Conservation (phyloP, 306 rosid genomes). For the Vigna hirtella region DNA sequence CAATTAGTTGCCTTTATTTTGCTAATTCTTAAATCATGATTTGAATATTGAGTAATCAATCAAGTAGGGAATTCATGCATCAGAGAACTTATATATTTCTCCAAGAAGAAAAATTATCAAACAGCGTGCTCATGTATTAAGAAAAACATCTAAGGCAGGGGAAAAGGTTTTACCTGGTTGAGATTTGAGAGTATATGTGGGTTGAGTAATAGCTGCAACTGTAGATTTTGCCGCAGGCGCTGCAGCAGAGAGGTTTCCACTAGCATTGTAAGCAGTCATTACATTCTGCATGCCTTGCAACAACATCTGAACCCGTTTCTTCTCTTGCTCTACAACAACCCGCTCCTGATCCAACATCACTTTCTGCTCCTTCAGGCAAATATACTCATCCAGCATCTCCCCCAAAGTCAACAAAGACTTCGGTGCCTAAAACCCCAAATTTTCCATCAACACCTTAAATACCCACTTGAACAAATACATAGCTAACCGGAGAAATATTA, state of each 20-base stretch:
- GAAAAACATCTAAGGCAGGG: neutral
- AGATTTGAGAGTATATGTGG: constrained; percentile 40
- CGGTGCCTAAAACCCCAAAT: constrained; percentile 59
- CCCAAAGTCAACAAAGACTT: constrained; percentile 71
- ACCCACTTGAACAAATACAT: constrained; percentile 10
- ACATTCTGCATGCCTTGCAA: constrained; percentile 80
- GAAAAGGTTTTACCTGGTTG: constrained; percentile 54
- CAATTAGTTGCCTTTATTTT: neutral
- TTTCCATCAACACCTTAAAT: neutral
- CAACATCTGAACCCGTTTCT: constrained; percentile 69
- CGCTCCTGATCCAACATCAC: constrained; percentile 75
- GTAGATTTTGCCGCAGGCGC: constrained; percentile 47
- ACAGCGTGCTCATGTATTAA: neutral
- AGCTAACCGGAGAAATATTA: neutral
- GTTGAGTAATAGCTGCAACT: constrained; percentile 42
- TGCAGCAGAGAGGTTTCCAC: constrained; percentile 47
- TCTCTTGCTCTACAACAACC: constrained; percentile 73
- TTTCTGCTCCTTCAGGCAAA: constrained; percentile 79
- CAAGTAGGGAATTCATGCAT: neutral
- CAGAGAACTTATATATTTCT: neutral
- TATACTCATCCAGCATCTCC: constrained; percentile 78
- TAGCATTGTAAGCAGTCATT: constrained; percentile 73
- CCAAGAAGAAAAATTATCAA: neutral
- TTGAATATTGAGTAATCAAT: neutral
- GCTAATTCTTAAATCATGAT: neutral